phyloP scores from a whole-genome alignment of 139 green algal genomes.

The Closterium sp. region DNA sequence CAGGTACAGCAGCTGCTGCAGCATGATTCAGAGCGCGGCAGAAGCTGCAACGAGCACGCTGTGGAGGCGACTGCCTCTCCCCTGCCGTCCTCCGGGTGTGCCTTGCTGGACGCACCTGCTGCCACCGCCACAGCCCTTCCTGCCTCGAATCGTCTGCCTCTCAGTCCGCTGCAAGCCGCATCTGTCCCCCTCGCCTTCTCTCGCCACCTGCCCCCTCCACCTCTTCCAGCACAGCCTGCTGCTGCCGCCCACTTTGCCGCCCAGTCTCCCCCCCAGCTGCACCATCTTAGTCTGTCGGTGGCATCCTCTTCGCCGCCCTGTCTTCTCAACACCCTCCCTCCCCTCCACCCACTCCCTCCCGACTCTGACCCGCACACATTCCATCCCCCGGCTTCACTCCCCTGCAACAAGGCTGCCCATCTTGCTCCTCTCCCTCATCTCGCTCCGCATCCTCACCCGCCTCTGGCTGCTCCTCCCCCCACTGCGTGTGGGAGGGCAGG shows the following conservation, averaged over 20 bases:
- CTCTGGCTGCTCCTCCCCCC: not conserved
- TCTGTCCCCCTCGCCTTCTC: not conserved
- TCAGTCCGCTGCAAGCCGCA: not conserved
- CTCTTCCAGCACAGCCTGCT: not conserved
- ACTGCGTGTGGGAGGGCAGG: not conserved
- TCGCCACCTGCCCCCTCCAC: not conserved
- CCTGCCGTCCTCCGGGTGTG: not conserved
- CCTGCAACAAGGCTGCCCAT: not conserved
- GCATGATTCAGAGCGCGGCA: not conserved
- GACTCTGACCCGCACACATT: not conserved
- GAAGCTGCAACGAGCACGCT: not conserved
- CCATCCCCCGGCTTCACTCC: not conserved
- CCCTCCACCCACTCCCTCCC: not conserved
- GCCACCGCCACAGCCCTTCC: not conserved
- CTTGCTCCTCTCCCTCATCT: too few species aligned
- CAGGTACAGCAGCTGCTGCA: too few species aligned
- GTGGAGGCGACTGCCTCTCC: not conserved
- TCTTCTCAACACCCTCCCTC: not conserved
- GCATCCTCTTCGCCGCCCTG: not conserved
- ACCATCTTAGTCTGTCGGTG: not conserved
- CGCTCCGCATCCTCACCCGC: too few species aligned
- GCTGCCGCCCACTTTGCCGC: not conserved
- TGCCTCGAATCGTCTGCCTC: not conserved
- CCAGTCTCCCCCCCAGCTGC: not conserved
- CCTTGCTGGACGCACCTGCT: not conserved